Evolutionary conservation across 1,284 basidiomycete species (phyloP).

Genomic region (Wallemia ichthyophaga): DNA sequence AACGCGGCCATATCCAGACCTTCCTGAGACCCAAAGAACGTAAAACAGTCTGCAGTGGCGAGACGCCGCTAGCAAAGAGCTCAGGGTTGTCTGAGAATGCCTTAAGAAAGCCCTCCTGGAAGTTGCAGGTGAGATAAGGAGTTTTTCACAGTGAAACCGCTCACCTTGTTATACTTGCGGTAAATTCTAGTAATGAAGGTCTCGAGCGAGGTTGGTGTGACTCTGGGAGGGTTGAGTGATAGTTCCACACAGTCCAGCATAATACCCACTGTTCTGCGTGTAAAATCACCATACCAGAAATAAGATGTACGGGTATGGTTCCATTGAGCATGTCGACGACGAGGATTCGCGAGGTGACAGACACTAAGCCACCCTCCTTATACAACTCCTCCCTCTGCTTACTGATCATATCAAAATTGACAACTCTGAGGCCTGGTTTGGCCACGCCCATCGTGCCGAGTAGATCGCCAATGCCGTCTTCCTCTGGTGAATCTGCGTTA

Average conservation of each 20-base stretch:
- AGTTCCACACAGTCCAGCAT: constrained; percentile 1
- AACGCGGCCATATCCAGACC: constrained; percentile 82
- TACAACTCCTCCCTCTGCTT: constrained; percentile 64
- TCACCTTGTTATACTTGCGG: constrained; percentile 42
- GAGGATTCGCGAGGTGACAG: constrained; percentile 74
- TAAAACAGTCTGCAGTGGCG: constrained; percentile 69
- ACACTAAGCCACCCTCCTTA: constrained; percentile 58
- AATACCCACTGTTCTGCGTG: constrained; percentile 54
- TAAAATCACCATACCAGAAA: constrained; percentile 75
- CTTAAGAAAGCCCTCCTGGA: constrained; percentile 57
- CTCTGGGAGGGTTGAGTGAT: constrained; percentile 20
- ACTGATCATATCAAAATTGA: constrained; percentile 54
- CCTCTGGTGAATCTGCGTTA: constrained; percentile 62
- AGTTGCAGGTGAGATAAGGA: background rate
- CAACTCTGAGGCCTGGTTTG: constrained; percentile 49
- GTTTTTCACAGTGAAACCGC: constrained; percentile 5
- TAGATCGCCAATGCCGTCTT: constrained; percentile 68
- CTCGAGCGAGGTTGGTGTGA: constrained; percentile 52
- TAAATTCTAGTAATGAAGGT: constrained; percentile 73
- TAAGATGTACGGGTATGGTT: constrained; percentile 50
- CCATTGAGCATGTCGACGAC: constrained; percentile 76
- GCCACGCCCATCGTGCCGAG: constrained; percentile 69
- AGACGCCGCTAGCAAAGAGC: constrained; percentile 66
- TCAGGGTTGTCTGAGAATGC: constrained; percentile 93
- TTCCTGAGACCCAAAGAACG: constrained; percentile 64